These are phyloP conservation scores for Chalciporus sp. DNA, from an alignment of 1,284 basidiomycete genomes.

Conservation along the genomic window DNA sequence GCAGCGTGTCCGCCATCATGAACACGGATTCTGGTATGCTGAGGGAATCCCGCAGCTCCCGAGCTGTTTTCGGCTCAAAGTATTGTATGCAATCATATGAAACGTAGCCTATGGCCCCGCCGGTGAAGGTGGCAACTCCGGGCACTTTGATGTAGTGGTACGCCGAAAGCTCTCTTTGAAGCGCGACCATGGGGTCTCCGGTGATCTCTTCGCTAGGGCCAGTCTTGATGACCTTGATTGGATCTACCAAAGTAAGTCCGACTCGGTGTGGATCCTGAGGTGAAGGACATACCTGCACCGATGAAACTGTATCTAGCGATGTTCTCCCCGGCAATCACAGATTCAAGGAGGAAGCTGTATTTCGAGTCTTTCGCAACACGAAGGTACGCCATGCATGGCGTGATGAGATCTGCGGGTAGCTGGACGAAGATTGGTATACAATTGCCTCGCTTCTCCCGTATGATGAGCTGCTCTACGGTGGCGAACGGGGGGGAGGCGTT, in stretches of 20 bases:
- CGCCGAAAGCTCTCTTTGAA: constrained; percentile 86
- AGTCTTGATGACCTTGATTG: constrained; percentile 88
- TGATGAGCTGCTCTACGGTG: constrained; percentile 70
- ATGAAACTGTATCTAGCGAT: constrained; percentile 95
- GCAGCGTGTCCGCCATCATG: constrained; percentile 93
- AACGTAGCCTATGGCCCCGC: constrained; percentile 97
- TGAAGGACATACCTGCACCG: constrained; percentile 76
- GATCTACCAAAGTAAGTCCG: constrained; percentile 58
- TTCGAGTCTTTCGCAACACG: constrained; percentile 90
- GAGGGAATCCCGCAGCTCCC: constrained; percentile 73
- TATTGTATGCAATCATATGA: constrained; percentile 96
- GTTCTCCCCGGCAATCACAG: constrained; percentile 89
- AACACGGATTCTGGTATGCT: constrained; percentile 94
- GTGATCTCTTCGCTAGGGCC: constrained; percentile 82
- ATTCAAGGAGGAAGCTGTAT: constrained; percentile 93
- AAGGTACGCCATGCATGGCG: constrained; percentile 96
- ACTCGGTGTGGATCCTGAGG: neutral
- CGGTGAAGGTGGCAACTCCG: constrained; percentile 93
- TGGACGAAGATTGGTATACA: constrained; percentile 93
- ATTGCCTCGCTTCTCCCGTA: constrained; percentile 82
- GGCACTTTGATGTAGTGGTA: constrained; percentile 93
- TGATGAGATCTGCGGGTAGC: constrained; percentile 94
- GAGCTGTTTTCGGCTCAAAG: constrained; percentile 92
- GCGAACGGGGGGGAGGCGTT: constrained; percentile 68
- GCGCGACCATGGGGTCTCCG: constrained; percentile 85